Base-by-base conservation (phyloP, 78 protist genomes). In the Diacronema lutheri region DNA sequence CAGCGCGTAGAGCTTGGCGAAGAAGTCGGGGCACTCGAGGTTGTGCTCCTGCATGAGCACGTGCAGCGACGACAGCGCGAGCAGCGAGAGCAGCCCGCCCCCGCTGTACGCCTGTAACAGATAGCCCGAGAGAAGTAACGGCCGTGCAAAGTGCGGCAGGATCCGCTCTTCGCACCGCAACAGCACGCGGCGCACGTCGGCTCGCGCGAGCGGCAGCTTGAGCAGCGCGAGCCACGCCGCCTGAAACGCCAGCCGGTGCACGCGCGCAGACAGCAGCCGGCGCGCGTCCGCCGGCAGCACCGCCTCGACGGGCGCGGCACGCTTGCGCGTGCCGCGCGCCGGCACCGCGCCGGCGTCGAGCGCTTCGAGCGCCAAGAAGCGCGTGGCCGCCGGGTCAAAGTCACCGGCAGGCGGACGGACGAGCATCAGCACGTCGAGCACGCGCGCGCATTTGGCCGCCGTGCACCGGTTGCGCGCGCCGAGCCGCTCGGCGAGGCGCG, bases 161-260 rank as follows among this genome's bases (percentile, higher is more conserved):
- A 69, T 21, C 13, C 33, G 55, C 33, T 6, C 29, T 1, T 44
- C 40, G 33, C 20, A 10, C 4, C n/a, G 16, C 35, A 6, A 0
- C 55, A 69, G 76, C 76, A 69, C 76, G 19, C 44, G 20, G 55
- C 76, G 50, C 40, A 19, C 4, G 26, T 44, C n/a, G 29, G 26
- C 37, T 4, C 16, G 21, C 21, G 76, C 40, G 19, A 69, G 50
- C 55, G 55, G 55, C 25, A 35, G 50, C 55, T 7, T 9, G 55
- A 69, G 76, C 55, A 69, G 31, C 29, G 76, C 76, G 50, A 44
- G 76, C 76, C 76, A 69, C 41, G 76, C 76, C 19, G 7, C 50
- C 40, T 46, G 37, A 11, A 69, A 69, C 33, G 6, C 55, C n/a
- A 1, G 11, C 29, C 26, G 55, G 76, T 69, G 76, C 35, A 10